Conservation (phyloP, 768 basidiomycete species). For the Leccinum variicolor region DNA sequence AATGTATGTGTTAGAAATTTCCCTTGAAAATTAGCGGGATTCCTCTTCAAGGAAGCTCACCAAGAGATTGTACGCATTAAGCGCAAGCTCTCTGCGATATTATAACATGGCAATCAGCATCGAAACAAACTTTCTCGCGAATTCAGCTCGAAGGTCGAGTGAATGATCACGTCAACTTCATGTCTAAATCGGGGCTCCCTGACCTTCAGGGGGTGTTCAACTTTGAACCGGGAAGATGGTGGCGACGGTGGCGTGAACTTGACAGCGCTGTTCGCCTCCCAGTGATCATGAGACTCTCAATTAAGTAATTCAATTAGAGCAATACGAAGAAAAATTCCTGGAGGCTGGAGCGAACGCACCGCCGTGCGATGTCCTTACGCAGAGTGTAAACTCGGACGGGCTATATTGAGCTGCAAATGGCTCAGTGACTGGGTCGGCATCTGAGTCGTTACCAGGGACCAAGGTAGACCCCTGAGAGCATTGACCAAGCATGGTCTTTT, state of each 20-base stretch:
- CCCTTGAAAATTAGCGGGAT: neutral
- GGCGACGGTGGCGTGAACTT: neutral
- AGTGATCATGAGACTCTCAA: neutral
- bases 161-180: neutral
- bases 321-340: neutral
- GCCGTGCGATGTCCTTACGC: neutral
- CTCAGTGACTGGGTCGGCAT: too few relatives aligned
- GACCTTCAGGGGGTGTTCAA: conserved; percentile 1
- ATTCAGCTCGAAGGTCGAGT: neutral
- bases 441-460: too few relatives aligned
- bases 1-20: neutral
- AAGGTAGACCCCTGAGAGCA: too few relatives aligned
- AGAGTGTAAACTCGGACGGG: neutral
- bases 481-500: too few relatives aligned
- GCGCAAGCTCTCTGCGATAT: neutral
- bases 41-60: neutral
- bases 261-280: neutral
- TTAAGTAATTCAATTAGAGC: neutral
- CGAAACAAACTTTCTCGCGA: neutral
- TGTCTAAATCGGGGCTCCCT: too few relatives aligned
- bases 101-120: conserved; percentile 2
- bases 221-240: conserved; percentile 8
- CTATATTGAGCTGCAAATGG: neutral
- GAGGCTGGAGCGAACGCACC: neutral
- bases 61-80: neutral